Conservation (phyloP, 768 basidiomycete genomes). For the Hemileccinum impolitum region DNA sequence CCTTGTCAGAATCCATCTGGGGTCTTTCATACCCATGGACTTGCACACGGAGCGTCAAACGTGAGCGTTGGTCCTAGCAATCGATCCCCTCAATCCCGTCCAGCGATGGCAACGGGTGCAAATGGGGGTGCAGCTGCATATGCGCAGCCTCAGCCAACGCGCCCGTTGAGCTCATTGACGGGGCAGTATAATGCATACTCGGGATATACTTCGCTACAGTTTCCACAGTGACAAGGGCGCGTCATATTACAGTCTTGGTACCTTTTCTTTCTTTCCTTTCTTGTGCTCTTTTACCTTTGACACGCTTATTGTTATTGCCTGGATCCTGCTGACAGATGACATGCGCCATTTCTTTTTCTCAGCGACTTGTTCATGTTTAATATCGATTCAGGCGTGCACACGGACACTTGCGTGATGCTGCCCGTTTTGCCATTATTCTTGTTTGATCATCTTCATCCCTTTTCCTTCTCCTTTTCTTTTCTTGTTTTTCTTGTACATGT, state of each 20-base stretch:
- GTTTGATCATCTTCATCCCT: neutral
- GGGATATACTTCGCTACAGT: conserved; percentile 24
- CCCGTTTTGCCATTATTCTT: neutral
- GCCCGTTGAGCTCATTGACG: conserved; percentile 9
- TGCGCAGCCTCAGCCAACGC: conserved; percentile 25
- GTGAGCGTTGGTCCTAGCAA: conserved; percentile 6
- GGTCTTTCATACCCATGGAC: conserved; percentile 16
- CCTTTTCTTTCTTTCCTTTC: neutral
- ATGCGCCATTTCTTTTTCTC: neutral
- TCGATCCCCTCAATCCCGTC: conserved; percentile 21
- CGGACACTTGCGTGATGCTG: neutral
- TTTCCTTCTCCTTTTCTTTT: neutral
- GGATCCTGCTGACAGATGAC: conserved; percentile 5
- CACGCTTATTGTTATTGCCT: conserved; percentile 24
- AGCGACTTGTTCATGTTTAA: neutral
- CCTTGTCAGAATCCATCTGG: conserved; percentile 22
- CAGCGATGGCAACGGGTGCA: conserved; percentile 9
- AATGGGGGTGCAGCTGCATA: conserved; percentile 9
- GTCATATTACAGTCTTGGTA: neutral
- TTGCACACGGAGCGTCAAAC: conserved; percentile 7
- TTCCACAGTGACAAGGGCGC: conserved; percentile 9
- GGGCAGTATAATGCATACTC: conserved; percentile 22
- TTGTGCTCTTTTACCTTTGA: neutral
- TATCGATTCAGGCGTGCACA: neutral
- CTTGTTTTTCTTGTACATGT: neutral